These are phyloP conservation scores for Isoetes taiwanensis DNA, from an alignment of 75 land plant species.

Conservation along the genomic window DNA sequence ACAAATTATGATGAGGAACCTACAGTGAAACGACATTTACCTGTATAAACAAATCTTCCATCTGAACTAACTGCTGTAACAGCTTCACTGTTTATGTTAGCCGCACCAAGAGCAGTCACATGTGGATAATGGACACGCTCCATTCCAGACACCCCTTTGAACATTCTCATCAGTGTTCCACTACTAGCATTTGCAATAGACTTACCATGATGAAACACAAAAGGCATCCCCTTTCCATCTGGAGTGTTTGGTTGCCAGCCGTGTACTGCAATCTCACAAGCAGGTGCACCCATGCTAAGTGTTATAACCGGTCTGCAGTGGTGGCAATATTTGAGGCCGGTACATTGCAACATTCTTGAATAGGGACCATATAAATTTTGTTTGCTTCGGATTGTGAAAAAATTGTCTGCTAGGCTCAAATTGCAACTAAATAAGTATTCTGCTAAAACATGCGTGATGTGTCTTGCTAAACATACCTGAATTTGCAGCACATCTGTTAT, in stretches of 20 bases:
- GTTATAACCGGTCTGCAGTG: constrained; percentile 64
- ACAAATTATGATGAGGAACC: too few relatives aligned
- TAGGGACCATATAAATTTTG: constrained; percentile 52
- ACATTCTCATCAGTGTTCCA: constrained; percentile 84
- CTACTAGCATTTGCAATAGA: constrained; percentile 29
- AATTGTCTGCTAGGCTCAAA: constrained; percentile 46
- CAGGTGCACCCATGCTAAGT: constrained; percentile 59
- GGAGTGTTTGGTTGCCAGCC: constrained; percentile 99
- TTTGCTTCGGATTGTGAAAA: constrained; percentile 72
- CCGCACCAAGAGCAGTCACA: constrained; percentile 49
- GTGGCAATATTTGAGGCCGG: constrained; percentile 86
- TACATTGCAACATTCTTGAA: constrained; percentile 74
- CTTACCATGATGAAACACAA: constrained; percentile 88
- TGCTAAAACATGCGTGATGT: constrained; percentile 7
- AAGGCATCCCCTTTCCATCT: constrained; percentile 90
- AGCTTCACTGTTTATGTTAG: constrained; percentile 48
- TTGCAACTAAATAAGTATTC: not conserved
- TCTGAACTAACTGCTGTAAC: constrained; percentile 64
- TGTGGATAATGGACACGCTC: constrained; percentile 70
- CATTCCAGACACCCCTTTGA: constrained; percentile 40
- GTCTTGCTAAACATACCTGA: constrained; percentile 51
- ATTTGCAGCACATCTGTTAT: constrained; percentile 65
- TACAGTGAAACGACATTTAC: constrained; percentile 16
- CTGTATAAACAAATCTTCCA: constrained; percentile 57
- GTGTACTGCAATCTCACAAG: constrained; percentile 70